Evolutionary conservation across 148 eudicot species (phyloP), one percentile per base, ranked within the genome.

Genomic region (Hydrangea macrophylla): DNA sequence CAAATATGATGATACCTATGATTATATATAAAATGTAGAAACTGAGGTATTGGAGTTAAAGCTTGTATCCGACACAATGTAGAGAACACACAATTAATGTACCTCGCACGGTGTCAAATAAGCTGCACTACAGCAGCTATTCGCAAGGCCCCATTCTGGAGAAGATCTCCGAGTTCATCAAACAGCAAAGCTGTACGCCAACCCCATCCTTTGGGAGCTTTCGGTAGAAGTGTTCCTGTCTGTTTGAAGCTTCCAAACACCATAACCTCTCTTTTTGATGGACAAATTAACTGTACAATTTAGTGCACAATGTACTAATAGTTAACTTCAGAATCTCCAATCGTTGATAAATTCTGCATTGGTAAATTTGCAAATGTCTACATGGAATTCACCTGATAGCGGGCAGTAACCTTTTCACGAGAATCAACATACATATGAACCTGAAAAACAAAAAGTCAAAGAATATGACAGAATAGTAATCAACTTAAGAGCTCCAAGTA

Each of bases 121-220:
- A 94, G 99, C 82, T 94, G 99, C 63, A 94, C 93, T 44, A 94
- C 89, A 30, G 97, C 99, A 67, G 93, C 88, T 39, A 94, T 75
- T 68, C 99, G 82, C 63, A 94, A 79, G 76, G 96, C 84, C 23
- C 96, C 96, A 15, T 84, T 89, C 68, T 90, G 99, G 69, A 94
- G 89, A 53, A 90, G 92, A 77, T 88, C 96, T 2, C 89, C 88
- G n/a, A 94, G 90, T 69, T 90, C 99, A 30, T 94, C 91, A 55
- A 90, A 94, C 18, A 90, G 79, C 48, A 94, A 78, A 65, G 99
- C 99, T 10, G 91, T 86, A 10, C 99, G 97, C 99, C 99, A 94
- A 31, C 99, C 99, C 99, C 99, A 94, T 59, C 99, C 99, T 68
- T 94, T 94, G 24, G 99, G 99, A 66, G 97, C 96, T 86, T 94